Evolutionary conservation across 768 basidiomycete genomes (phyloP), one percentile per base, ranked within the genome.

Genomic region (Leccinum subgranulosum): DNA sequence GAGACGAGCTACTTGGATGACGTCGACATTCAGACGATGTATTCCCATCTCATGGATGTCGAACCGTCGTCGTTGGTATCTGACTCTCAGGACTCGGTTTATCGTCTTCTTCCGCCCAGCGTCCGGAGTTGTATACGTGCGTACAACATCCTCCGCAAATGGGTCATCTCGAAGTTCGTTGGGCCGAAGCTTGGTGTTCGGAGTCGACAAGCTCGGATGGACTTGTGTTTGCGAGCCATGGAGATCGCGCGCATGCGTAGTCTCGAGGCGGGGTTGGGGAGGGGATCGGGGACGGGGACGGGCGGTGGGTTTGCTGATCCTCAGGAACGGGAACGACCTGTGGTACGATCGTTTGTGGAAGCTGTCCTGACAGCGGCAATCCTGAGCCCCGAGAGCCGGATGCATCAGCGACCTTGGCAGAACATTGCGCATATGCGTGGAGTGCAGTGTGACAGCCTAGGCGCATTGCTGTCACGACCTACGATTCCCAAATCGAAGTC

Each of bases 291-390:
- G 9, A n/a, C 39, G n/a, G 39, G 39, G 2, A n/a, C 39, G 9
- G 39, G 39, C 9, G 63, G 53, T 25, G 56, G 70, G n/a, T 60
- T 74, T 14, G 61, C 65, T 15, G 75, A 79, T 11, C 64, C 77
- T 19, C 71, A 75, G n/a, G 82, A 86, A 45, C 80, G 82, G n/a
- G 81, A 86, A 45, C 80, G 82, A 49, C 83, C 87, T 0, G 85
- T 84, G 57, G 78, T 87, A 9, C 81, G 90, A 12, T 92, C 92
- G 0, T 93, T 92, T 64, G 89, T 88, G 21, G 92, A 93, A 69
- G 81, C 88, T 0, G 83, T 88, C 28, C 70, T 90, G 10, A 83
- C 83, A 0, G 86, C 90, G n/a, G 90, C 90, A 3, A 72, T 92
- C 17, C 69, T 91, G 29, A 90, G 90, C 60, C 78, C 86, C 12